Evolutionary conservation across 2,329 filamentous ascomycete genomes (phyloP), one percentile per base, ranked within the genome.

Genomic region (Penicillium sp.): DNA sequence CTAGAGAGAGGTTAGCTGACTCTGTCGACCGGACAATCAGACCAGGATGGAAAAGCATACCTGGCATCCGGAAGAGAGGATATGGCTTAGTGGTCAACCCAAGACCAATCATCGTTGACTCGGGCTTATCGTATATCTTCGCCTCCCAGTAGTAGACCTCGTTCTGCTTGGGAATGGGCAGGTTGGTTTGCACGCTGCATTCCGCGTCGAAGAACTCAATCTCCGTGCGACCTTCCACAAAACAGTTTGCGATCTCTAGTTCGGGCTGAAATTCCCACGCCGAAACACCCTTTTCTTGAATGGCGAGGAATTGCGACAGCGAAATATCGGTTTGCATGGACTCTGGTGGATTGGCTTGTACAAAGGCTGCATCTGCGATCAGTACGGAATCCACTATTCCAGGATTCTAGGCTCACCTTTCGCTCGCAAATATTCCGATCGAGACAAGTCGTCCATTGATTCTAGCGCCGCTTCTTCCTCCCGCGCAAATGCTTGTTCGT

Each of bases 231-330:
- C 74, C 91, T 69, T 98, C 91, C 50, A 98, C 93, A 62, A 98
- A 98, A 68, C 93, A 98, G 68, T 97, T 97, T 53, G 93, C 93
- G 54, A 97, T 96, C 68, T 98, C 93, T 23, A 97, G 73, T 67
- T 98, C 93, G n/a, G 93, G 93, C 66, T 97, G 93, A 59, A 98
- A 98, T 66, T 98, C 93, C 93, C 93, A 98, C 5, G 93, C 93
- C 4, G 93, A 95, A n/a, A 98, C 91, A 35, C 93, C 93, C 68
- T 98, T 98, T 72, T 98, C 93, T 71, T 98, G 93, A 53, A 98
- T 98, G 28, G 93, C 93, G 43, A 98, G 78, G 64, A 95, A 97
- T 65, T 98, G 93, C 23, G 93, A 97, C 50, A 98, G 73, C 15
- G 93, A 97, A 51, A 98, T 98, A 63, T 98, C 93, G 53, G 93